Conservation (phyloP, 495 filamentous ascomycete species). For the Achaetomiella virescens region DNA sequence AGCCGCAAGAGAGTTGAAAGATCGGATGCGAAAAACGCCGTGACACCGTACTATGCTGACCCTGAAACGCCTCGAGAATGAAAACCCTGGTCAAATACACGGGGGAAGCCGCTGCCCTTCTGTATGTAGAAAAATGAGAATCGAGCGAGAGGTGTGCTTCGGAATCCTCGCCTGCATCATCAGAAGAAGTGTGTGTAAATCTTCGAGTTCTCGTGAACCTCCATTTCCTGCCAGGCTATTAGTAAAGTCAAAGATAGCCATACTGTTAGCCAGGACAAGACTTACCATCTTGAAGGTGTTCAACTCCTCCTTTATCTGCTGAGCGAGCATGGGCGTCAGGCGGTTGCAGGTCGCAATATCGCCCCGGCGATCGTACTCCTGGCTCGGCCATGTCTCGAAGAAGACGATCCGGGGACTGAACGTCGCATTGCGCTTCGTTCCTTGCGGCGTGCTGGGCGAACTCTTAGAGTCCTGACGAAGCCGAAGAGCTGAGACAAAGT, state of each 20-base stretch:
- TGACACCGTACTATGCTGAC: slow-evolving; percentile 48
- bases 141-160: slow-evolving; percentile 28
- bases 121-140: slow-evolving; percentile 25
- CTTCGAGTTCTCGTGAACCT: slow-evolving; percentile 97
- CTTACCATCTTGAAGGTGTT: slow-evolving; percentile 99
- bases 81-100: slow-evolving; percentile 38
- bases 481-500: slow-evolving; percentile 71
- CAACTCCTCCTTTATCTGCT: slow-evolving; percentile 99
- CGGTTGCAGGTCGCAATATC: slow-evolving; percentile 98
- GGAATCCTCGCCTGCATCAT: slow-evolving; percentile 34
- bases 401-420: slow-evolving; percentile 94
- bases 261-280: slow-evolving; percentile 7
- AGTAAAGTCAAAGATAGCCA: slow-evolving; percentile 13
- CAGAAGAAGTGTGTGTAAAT: slow-evolving; percentile 99
- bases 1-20: slow-evolving; percentile 22
- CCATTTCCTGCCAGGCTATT: slow-evolving; percentile 75
- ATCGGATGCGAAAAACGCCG: slow-evolving; percentile 35
- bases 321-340: slow-evolving; percentile 90
- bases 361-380: slow-evolving; percentile 92
- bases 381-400: slow-evolving; percentile 90
- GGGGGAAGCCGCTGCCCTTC: slow-evolving; percentile 17
- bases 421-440: slow-evolving; percentile 67
- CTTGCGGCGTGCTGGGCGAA: slow-evolving; percentile 68
- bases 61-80: slow-evolving; percentile 32
- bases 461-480: slow-evolving; percentile 66